A percentile compares a stretch with the other conserved stretches of the same genome.
Conservation (phyloP, 1,284 basidiomycete genomes). For the Pisolithus thermaeus region DNA sequence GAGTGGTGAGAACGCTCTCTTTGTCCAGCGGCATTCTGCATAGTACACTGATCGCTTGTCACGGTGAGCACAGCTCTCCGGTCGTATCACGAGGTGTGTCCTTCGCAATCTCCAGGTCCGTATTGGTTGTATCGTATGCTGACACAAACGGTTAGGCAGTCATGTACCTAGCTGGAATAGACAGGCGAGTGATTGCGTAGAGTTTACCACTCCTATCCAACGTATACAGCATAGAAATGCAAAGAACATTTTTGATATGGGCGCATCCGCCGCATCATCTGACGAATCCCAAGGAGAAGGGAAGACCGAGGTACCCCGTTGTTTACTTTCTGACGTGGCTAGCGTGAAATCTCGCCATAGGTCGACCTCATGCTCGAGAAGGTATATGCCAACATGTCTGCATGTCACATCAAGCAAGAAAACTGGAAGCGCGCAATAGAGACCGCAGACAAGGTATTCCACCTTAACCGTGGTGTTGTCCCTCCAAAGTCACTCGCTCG, state of each 20-base stretch:
- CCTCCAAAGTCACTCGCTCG: constrained; percentile 1
- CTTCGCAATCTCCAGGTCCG: background rate
- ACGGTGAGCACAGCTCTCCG: constrained; percentile 45
- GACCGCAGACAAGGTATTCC: constrained; percentile 63
- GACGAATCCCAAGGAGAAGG: constrained; percentile 36
- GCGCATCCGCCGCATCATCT: background rate
- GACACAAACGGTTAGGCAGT: constrained; percentile 39
- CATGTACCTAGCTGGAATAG: constrained; percentile 64
- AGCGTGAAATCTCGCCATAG: constrained; percentile 31
- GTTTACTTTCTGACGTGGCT: background rate
- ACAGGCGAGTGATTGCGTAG: constrained; percentile 44
- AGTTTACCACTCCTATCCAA: background rate
- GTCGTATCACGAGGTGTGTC: constrained; percentile 58
- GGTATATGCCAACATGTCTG: constrained; percentile 76
- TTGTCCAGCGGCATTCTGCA: background rate
- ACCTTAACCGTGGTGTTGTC: background rate
- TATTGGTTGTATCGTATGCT: background rate
- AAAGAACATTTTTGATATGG: constrained; percentile 42
- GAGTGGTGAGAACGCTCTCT: constrained; percentile 42
- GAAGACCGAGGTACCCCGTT: constrained; percentile 43
- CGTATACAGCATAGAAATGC: constrained; percentile 37
- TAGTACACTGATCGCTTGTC: constrained; percentile 1
- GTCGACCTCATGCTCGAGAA: constrained; percentile 70
- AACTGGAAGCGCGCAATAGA: constrained; percentile 75
- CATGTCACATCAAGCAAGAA: constrained; percentile 67